Base-by-base conservation (phyloP, 2,329 filamentous ascomycete species). In the Epichloe hybrida region DNA sequence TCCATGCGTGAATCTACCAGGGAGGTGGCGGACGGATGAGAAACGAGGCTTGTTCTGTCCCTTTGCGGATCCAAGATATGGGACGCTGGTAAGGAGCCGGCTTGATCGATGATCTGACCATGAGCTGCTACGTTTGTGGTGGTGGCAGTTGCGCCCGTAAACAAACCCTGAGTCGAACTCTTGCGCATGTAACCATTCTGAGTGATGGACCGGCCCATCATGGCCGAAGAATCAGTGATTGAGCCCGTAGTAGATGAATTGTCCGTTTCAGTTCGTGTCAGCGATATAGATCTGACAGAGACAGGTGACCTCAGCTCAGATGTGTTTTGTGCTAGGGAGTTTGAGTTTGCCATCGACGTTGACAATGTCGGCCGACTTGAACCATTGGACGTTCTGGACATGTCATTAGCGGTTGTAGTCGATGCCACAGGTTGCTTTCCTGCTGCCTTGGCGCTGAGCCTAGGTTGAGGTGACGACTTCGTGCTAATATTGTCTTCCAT, bases 381-480 rank as follows among this genome's bases (percentile, higher is more conserved):
- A 2, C 5, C 49, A 27, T 52, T 54, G 6, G 39, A 40, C 8
- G 46, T 27, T 41, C 50, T 54, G 17, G 57, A 55, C 40, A 43
- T 55, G 27, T 58, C 51, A 8, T 55, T 50, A 15, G 50, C 52
- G 4, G 52, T 40, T 38, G 52, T 58, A 47, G 52, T 48, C 7
- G 56, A 52, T 11, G 56, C 56, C 5, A 57, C 66, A 9, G 72
- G 72, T 46, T 67, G 70, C 54, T 79, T 79, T 3, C 74, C 75
- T 11, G 69, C 66, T 21, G 72, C 69, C 57, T 76, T 77, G 15
- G 68, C 64, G 54, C 71, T 75, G 50, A 66, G 57, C 40, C 27
- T 17, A 4, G 50, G 11, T 15, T 44, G 39, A 40, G 17, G 8
- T 5, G 35, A 17, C 12, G 41, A 12, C 17, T 23, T 37, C 36